These are phyloP conservation scores for Hirschfeldia incana DNA, from an alignment of 345 rosid species.

Conservation along the genomic window DNA sequence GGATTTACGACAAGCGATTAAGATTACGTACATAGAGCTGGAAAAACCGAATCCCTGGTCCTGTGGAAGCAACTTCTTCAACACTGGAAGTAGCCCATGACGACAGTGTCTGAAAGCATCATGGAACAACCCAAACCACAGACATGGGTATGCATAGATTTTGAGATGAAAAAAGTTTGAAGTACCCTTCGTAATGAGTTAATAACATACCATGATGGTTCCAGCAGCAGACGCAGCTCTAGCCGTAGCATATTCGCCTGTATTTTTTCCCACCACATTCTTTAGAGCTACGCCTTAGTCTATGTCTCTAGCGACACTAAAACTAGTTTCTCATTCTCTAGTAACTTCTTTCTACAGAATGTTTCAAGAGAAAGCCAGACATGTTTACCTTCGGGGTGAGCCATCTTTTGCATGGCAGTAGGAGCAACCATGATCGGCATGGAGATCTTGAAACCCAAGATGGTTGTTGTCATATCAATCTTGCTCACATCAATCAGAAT, in stretches of 20 bases:
- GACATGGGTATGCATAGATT: not conserved
- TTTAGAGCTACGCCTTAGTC: not conserved
- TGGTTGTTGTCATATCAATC: conserved; percentile 67
- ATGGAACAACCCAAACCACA: conserved; percentile 4
- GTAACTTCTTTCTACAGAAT: not conserved
- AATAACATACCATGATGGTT: conserved; percentile 63
- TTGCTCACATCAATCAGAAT: conserved; percentile 75
- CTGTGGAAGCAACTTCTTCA: conserved; percentile 93
- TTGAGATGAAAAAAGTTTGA: too few species aligned
- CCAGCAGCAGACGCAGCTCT: conserved; percentile 78
- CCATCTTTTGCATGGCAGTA: conserved; percentile 82
- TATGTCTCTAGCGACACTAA: not conserved
- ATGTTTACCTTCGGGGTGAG: conserved; percentile 72
- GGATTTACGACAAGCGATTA: not conserved
- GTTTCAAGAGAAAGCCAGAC: not conserved
- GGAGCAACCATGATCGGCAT: conserved; percentile 93
- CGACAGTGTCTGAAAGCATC: conserved; percentile 64
- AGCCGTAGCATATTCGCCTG: conserved; percentile 86
- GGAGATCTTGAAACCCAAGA: conserved; percentile 74
- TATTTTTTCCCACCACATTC: conserved; percentile 11
- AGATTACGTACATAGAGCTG: conserved; percentile 72
- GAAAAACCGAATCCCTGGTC: conserved; percentile 83
- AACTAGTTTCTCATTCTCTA: conserved; percentile 2
- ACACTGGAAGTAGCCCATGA: conserved; percentile 93
- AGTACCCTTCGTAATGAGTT: not conserved